Evolutionary conservation across 352 stramenopile species (phyloP).

Genomic region (Pythium insidiosum): DNA sequence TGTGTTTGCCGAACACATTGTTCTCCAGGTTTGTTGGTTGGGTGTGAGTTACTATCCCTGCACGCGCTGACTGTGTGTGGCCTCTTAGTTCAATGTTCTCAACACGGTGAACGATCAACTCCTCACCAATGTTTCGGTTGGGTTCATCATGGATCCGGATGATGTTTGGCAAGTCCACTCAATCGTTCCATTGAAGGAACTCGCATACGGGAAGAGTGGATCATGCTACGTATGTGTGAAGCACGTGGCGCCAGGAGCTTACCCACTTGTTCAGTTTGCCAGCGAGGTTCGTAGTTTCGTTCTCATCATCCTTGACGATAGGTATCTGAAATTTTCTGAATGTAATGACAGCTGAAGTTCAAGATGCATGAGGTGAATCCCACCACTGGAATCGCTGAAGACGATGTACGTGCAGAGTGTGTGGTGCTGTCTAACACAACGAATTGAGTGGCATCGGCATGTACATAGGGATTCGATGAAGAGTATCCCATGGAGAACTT

Average conservation of each 20-base stretch:
- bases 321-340: too few species aligned
- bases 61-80: constrained; percentile 1
- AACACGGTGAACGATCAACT: constrained; percentile 99
- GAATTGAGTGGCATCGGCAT: too few species aligned
- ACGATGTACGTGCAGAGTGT: constrained; percentile 58
- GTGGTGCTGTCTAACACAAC: too few species aligned
- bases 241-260: constrained; percentile 59
- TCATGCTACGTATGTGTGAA: constrained; percentile 93
- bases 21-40: constrained; percentile 60
- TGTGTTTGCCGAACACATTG: constrained; percentile 94
- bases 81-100: constrained; percentile 92
- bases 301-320: not conserved
- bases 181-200: constrained; percentile 79
- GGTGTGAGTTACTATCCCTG: not conserved
- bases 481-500: constrained; percentile 98
- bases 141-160: constrained; percentile 86
- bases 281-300: constrained; percentile 78
- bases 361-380: constrained; percentile 94
- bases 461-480: constrained; percentile 92
- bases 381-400: constrained; percentile 86
- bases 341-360: constrained; percentile 84
- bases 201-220: constrained; percentile 92
- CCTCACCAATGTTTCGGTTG: constrained; percentile 91
- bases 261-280: constrained; percentile 85
- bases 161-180: constrained; percentile 90